Conservation (phyloP, 2,329 filamentous ascomycete genomes). For the Dactylellina parvicollis region DNA sequence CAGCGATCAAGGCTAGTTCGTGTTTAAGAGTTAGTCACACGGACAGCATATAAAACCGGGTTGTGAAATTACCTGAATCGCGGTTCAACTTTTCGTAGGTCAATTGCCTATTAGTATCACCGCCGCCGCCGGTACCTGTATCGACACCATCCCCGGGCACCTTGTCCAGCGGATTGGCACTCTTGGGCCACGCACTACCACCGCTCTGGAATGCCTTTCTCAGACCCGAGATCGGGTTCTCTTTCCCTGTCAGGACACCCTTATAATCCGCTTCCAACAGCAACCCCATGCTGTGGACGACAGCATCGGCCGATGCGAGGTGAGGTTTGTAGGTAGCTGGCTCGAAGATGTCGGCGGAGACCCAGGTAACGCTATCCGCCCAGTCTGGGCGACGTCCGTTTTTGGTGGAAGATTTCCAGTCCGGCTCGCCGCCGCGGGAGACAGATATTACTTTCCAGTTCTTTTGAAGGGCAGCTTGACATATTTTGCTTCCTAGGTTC, state of each 20-base stretch:
- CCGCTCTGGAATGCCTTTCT: constrained; percentile 79
- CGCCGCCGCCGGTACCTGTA: constrained; percentile 62
- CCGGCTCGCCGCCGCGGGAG: constrained; percentile 46
- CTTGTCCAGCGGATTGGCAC: constrained; percentile 68
- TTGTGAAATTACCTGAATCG: constrained; percentile 68
- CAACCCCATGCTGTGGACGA: constrained; percentile 96
- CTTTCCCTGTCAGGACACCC: constrained; percentile 81
- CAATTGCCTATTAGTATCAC: constrained; percentile 62
- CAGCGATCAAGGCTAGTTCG: constrained; percentile 77
- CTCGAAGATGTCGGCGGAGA: constrained; percentile 84
- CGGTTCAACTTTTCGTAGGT: constrained; percentile 99
- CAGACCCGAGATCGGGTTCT: constrained; percentile 81
- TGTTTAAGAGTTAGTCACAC: constrained; percentile 6
- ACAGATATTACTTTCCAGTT: constrained; percentile 53
- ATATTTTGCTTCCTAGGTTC: constrained; percentile 41
- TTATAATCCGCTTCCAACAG: constrained; percentile 98
- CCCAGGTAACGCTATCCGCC: constrained; percentile 85
- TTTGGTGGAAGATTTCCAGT: constrained; percentile 42
- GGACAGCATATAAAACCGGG: no score
- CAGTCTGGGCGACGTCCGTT: constrained; percentile 70
- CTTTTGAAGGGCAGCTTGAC: constrained; percentile 42
- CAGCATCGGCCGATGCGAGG: constrained; percentile 79
- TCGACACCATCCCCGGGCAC: constrained; percentile 72
- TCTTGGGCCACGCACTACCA: constrained; percentile 64
- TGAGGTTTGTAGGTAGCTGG: constrained; percentile 81